Evolutionary conservation across 1,139 yeast species (phyloP).

Genomic region (Casaregolazyma suthepensis): DNA sequence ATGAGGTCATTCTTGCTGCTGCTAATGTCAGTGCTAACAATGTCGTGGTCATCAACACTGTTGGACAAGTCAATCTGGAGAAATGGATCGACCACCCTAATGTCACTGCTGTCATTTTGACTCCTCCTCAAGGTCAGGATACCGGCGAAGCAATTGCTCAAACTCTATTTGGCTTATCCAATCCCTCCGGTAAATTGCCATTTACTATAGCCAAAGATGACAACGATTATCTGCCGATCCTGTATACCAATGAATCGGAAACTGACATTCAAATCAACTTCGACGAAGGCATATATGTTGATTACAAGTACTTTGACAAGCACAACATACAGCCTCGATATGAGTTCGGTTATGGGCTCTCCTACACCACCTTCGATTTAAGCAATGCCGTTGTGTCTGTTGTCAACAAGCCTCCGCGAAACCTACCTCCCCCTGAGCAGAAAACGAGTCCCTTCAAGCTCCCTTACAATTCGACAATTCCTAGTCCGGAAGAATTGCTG

Average conservation of each 20-base stretch:
- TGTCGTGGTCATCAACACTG: slow-evolving; percentile 54
- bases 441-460: slow-evolving; percentile 12
- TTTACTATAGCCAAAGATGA: slow-evolving; percentile 39
- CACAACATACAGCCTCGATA: slow-evolving; percentile 46
- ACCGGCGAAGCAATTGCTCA: slow-evolving; percentile 51
- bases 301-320: slow-evolving; percentile 45
- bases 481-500: slow-evolving; percentile 46
- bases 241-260: slow-evolving; percentile 40
- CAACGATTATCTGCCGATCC: slow-evolving; percentile 9
- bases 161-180: slow-evolving; percentile 54
- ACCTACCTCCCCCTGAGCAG: slow-evolving; percentile 48
- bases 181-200: slow-evolving; percentile 60
- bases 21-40: slow-evolving; percentile 45
- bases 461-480: slow-evolving; percentile 35
- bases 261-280: slow-evolving; percentile 51
- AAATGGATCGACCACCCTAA: slow-evolving; percentile 51
- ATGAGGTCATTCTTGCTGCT: slow-evolving; percentile 43
- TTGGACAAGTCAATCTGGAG: slow-evolving; percentile 60
- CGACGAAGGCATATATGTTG: slow-evolving; percentile 54
- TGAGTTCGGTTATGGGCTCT: slow-evolving; percentile 54
- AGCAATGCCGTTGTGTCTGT: slow-evolving; percentile 34
- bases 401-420: slow-evolving; percentile 42
- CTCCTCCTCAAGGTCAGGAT: slow-evolving; percentile 45
- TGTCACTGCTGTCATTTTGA: slow-evolving; percentile 47
- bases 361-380: slow-evolving; percentile 45